Percentiles rank a stretch among this genome's conserved stretches.
These are phyloP conservation scores for Byssochlamys sp. DNA, from an alignment of 2,329 filamentous ascomycete genomes.

Conservation along the genomic window DNA sequence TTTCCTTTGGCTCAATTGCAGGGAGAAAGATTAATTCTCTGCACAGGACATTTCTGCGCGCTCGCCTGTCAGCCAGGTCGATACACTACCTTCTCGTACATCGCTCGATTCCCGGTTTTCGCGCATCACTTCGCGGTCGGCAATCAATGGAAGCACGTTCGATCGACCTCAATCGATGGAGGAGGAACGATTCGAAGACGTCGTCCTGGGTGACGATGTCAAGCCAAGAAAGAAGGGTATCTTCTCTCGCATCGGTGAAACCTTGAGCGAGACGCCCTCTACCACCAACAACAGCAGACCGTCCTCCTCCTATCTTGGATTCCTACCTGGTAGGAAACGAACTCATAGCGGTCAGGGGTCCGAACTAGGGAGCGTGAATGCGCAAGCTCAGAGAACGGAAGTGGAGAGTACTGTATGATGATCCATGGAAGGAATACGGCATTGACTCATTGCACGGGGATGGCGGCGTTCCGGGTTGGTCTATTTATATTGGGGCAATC, in stretches of 20 bases:
- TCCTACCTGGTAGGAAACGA: slow-evolving; percentile 63
- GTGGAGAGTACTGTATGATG: slow-evolving; percentile 3
- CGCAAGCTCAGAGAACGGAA: slow-evolving; percentile 9
- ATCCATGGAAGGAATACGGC: neutral
- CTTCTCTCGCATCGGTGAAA: slow-evolving; percentile 62
- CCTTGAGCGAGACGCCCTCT: slow-evolving; percentile 25
- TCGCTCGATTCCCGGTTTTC: slow-evolving; percentile 69
- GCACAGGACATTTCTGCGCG: slow-evolving; percentile 77
- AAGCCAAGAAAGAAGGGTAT: slow-evolving; percentile 71
- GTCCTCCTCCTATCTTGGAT: slow-evolving; percentile 43
- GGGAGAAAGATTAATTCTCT: slow-evolving; percentile 4
- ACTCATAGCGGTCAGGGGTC: slow-evolving; percentile 61
- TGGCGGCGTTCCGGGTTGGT: slow-evolving; percentile 2
- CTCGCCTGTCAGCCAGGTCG: slow-evolving; percentile 59
- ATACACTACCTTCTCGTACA: slow-evolving; percentile 56
- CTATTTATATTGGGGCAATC: slow-evolving; percentile 2
- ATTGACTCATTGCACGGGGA: neutral
- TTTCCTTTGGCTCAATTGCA: neutral
- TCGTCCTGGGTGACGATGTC: slow-evolving; percentile 70
- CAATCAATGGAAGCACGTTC: slow-evolving; percentile 49
- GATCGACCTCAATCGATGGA: slow-evolving; percentile 55
- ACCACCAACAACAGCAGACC: slow-evolving; percentile 32
- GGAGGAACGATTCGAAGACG: slow-evolving; percentile 81
- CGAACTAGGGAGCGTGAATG: slow-evolving; percentile 58
- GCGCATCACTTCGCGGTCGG: slow-evolving; percentile 53